phyloP scores from a whole-genome alignment of 805 yeast species.

The Scheffersomyces coipomensis region DNA sequence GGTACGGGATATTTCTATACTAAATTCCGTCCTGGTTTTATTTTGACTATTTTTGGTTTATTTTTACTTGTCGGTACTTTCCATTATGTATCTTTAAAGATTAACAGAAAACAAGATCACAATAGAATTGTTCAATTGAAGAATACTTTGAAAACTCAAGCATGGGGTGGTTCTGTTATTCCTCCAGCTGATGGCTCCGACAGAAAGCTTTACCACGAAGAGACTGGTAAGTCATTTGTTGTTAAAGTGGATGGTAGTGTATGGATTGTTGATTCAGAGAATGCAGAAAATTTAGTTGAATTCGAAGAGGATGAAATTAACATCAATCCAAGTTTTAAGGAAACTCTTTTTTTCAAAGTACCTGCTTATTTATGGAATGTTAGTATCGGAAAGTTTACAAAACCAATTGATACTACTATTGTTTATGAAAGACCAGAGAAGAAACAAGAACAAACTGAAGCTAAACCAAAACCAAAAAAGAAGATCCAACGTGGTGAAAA shows the following conservation, averaged over 20 bases:
- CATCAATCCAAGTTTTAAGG: conserved; percentile 46
- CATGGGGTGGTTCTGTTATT: conserved; percentile 53
- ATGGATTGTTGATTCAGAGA: conserved; percentile 44
- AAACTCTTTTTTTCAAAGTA: conserved; percentile 42
- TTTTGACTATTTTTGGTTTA: conserved; percentile 50
- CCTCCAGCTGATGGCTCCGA: conserved; percentile 52
- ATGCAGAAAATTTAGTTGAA: conserved; percentile 28
- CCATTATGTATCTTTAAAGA: conserved; percentile 56
- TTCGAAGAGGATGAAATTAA: conserved; percentile 49
- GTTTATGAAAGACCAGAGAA: conserved; percentile 9
- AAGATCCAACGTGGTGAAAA: conserved; percentile 41
- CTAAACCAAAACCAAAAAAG: conserved; percentile 26
- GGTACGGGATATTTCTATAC: conserved; percentile 64
- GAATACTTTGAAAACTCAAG: conserved; percentile 48
- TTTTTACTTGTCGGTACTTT: conserved; percentile 50
- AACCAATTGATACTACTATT: conserved; percentile 15
- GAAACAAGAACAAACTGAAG: conserved; percentile 8
- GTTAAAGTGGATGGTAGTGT: conserved; percentile 60
- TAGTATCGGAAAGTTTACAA: conserved; percentile 34
- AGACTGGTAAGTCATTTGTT: conserved; percentile 49
- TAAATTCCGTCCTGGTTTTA: conserved; percentile 66
- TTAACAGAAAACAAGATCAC: conserved; percentile 56
- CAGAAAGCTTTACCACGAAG: conserved; percentile 39
- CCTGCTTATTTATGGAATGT: conserved; percentile 46
- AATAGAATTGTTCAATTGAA: conserved; percentile 54